Conservation (phyloP, 208 protist genomes). For the Entamoeba moshkovskii region DNA sequence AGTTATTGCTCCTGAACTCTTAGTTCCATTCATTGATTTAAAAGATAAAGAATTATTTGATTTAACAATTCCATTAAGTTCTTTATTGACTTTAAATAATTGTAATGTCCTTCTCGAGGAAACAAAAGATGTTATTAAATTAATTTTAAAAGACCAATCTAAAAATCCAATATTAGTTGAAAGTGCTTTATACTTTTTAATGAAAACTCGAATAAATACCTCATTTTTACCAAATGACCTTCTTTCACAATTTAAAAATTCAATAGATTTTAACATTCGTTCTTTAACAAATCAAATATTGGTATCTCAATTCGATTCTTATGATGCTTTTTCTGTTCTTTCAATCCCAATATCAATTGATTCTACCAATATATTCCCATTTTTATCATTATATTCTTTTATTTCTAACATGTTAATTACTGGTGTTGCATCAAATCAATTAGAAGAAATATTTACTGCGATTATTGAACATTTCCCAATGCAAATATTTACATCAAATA, state of each 20-base stretch:
- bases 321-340: neutral
- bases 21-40: neutral
- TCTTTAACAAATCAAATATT: neutral
- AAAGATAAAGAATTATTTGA: neutral
- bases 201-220: neutral
- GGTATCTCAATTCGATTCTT: neutral
- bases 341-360: neutral
- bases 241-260: neutral
- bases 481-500: neutral
- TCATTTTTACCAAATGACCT: neutral
- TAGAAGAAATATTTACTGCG: neutral
- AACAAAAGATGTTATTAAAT: neutral
- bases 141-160: neutral
- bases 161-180: neutral
- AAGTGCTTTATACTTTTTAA: neutral
- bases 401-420: neutral
- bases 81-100: neutral
- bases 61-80: neutral
- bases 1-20: neutral
- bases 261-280: neutral
- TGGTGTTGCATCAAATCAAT: neutral
- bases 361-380: neutral
- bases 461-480: neutral
- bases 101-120: neutral
- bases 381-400: neutral